phyloP scores from a whole-genome alignment of 176 grass and related monocot species.

The Alopecurus myosuroides region DNA sequence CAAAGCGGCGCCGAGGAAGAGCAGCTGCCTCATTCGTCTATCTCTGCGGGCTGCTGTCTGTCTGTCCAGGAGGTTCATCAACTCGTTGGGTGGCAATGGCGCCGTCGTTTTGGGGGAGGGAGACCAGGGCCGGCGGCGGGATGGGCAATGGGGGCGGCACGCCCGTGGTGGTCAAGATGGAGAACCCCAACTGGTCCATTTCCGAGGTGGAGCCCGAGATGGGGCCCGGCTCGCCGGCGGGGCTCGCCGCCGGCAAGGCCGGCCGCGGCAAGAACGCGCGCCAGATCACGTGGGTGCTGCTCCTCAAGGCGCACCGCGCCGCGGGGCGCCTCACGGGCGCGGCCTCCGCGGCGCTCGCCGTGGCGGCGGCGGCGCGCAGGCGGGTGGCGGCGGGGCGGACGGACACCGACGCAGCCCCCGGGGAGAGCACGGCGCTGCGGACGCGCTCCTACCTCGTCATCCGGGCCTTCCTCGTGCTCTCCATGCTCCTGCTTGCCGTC shows the following conservation, averaged over 20 bases:
- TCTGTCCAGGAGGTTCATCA: too few species aligned
- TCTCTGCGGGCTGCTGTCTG: neutral
- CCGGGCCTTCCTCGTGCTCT: conserved; percentile 44
- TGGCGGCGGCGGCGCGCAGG: conserved; percentile 50
- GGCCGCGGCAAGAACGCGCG: conserved; percentile 66
- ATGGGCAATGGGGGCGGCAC: conserved; percentile 45
- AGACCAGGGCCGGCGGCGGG: neutral
- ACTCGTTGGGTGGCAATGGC: conserved; percentile 4
- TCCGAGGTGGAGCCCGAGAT: conserved; percentile 39
- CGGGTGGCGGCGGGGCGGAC: conserved; percentile 48
- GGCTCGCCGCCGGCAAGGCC: conserved; percentile 26
- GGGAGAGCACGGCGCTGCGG: conserved; percentile 55
- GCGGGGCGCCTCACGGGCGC: conserved; percentile 47
- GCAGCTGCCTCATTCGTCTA: neutral
- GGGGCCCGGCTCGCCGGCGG: conserved; percentile 13
- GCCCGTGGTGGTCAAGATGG: conserved; percentile 75
- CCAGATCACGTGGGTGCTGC: conserved; percentile 84
- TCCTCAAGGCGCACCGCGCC: conserved; percentile 70
- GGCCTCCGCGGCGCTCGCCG: conserved; percentile 41
- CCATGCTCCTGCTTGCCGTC: conserved; percentile 54
- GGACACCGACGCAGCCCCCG: conserved; percentile 43
- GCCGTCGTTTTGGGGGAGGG: conserved; percentile 23
- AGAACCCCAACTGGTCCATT: conserved; percentile 83
- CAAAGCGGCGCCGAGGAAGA: conserved; percentile 9
- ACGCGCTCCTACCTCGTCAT: conserved; percentile 55